Evolutionary conservation across 1,284 basidiomycete genomes (phyloP), one percentile per base, ranked within the genome.

Genomic region (Cryptococcus neoformans): DNA sequence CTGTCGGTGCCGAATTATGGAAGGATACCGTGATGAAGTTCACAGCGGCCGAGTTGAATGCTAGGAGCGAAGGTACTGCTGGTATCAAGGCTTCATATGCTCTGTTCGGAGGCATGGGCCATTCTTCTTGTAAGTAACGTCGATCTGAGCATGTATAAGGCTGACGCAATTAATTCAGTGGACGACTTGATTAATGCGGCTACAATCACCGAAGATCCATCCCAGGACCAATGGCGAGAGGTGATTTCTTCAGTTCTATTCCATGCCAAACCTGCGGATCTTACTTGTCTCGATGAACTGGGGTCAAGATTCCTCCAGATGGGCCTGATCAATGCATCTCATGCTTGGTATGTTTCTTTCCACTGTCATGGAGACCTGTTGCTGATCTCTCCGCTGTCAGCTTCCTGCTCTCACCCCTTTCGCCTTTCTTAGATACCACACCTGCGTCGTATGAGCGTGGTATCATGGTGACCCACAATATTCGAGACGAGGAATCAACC

Each of bases 1-100:
- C 90, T 55, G 84, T 98, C 51, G 95, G 95, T 73, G 90, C 90
- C 66, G 92, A 95, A 38, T 83, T 90, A 5, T 98, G 93, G 92
- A 89, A 89, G 70, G 90, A 93, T 60, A 88, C 88, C 5, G 91
- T 95, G 0, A 84, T 83, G 41, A 89, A 93, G 60, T 99, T 99
- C 69, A 79, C 95, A 41, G 83, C 84, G 42, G 82, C 84, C 21
- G 96, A 98, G 72, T 80, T 99, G 6, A 83, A 83, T 6, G 73
- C 21, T 44, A 62, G 35, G 34, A 51, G 54, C 17, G 61, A 53
- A 51, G 62, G 62, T 11, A 65, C 52, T 42, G 68, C 69, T 14
- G 67, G 60, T 47, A 56, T 97, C 46, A 83, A 87, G 54, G 87
- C 92, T 14, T 86, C 88, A 3, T 97, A 98, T 70, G 87, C 89